Conservation (phyloP, 495 filamentous ascomycete genomes). For the Chaetomium cochliodes region DNA sequence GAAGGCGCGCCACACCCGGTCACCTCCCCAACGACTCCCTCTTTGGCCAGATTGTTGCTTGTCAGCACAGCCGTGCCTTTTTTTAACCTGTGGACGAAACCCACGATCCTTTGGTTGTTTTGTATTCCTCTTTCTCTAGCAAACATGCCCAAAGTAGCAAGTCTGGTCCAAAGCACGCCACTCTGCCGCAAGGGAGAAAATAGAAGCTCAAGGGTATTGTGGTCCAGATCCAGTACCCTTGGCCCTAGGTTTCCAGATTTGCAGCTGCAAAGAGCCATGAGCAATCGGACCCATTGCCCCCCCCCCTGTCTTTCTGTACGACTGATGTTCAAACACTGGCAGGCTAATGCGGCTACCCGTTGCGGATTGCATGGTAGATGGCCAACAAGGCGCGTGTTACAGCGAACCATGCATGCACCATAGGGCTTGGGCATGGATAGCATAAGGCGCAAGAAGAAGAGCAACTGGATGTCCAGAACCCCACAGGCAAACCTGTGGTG, state of each 20-base stretch:
- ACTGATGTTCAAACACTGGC: constrained; percentile 49
- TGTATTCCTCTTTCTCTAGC: constrained; percentile 12
- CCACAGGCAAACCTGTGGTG: constrained; percentile 7
- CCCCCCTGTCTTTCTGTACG: constrained; percentile 24
- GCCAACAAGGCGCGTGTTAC: constrained; percentile 15
- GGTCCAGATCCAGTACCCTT: constrained; percentile 2
- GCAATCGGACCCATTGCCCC: constrained; percentile 13
- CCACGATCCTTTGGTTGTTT: constrained; percentile 7
- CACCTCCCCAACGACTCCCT: neutral
- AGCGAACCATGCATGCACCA: constrained; percentile 16
- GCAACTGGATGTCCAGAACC: constrained; percentile 1
- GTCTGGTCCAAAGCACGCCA: neutral
- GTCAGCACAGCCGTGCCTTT: constrained; percentile 14
- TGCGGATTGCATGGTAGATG: constrained; percentile 22
- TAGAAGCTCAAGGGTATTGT: neutral
- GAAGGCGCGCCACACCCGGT: neutral
- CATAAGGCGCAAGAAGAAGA: neutral
- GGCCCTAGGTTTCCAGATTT: constrained; percentile 6
- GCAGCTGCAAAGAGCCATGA: constrained; percentile 12
- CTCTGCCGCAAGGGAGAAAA: constrained; percentile 18
- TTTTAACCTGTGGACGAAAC: neutral
- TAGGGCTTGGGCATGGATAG: constrained; percentile 14
- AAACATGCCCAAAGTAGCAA: constrained; percentile 18
- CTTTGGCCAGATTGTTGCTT: neutral
- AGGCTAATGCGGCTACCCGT: constrained; percentile 45